phyloP scores from a whole-genome alignment of 257 asterid genomes.

The Solanum chaucha region DNA sequence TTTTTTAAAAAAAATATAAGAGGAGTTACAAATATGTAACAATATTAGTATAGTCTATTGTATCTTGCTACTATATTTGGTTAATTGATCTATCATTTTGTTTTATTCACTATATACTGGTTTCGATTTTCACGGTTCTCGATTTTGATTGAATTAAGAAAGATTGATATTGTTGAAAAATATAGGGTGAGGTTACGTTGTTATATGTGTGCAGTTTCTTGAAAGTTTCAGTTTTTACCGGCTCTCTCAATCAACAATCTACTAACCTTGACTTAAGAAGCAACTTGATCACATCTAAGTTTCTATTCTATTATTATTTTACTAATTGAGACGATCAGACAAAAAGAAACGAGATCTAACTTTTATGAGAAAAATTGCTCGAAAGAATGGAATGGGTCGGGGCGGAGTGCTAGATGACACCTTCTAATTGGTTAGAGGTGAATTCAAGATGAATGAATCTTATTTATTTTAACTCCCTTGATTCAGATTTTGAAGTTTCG shows the following conservation, averaged over 20 bases:
- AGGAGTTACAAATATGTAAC: background rate
- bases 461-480: no score
- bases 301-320: background rate
- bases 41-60: background rate
- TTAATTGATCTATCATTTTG: background rate
- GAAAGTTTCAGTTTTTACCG: no score
- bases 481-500: background rate
- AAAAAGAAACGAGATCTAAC: background rate
- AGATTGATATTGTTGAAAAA: no score
- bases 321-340: background rate
- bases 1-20: background rate
- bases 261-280: no score
- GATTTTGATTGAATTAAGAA: background rate
- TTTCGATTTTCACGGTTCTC: background rate
- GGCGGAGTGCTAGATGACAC: background rate
- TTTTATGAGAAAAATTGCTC: background rate
- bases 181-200: background rate
- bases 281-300: background rate
- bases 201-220: no score
- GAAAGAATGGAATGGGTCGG: background rate
- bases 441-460: no score
- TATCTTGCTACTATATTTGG: background rate
- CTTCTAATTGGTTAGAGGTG: background rate
- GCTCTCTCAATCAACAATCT: no score
- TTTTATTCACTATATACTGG: background rate